phyloP scores from a whole-genome alignment of 768 basidiomycete genomes.

The Mycena crocata region DNA sequence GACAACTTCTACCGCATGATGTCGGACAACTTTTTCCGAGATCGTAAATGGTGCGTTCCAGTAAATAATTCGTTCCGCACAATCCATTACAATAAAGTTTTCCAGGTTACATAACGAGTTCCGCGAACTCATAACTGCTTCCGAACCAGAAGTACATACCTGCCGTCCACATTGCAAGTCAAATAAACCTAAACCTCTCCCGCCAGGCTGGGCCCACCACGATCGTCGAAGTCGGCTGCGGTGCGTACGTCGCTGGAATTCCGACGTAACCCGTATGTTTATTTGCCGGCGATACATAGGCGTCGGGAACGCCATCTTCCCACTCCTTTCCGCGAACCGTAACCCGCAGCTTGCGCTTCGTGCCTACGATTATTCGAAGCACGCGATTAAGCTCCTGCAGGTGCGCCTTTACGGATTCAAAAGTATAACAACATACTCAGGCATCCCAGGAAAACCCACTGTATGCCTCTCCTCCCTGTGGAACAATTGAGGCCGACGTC shows the following conservation, averaged over 20 bases:
- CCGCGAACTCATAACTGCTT: conserved; percentile 82
- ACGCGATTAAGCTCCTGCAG: conserved; percentile 92
- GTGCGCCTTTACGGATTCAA: no score
- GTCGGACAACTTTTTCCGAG: conserved; percentile 90
- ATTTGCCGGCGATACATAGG: conserved; percentile 56
- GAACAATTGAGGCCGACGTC: conserved; percentile 81
- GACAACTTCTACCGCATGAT: conserved; percentile 94
- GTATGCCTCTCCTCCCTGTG: conserved; percentile 74
- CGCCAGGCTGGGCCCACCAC: conserved; percentile 78
- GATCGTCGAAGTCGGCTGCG: conserved; percentile 93
- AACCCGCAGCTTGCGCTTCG: conserved; percentile 81
- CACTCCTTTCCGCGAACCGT: conserved; percentile 82
- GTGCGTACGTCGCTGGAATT: conserved; percentile 56
- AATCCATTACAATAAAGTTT: no score
- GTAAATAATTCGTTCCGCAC: not conserved
- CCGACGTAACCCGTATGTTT: not conserved
- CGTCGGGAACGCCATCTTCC: conserved; percentile 95
- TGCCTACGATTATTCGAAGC: conserved; percentile 92
- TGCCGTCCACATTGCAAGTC: conserved; percentile 1
- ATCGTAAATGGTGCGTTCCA: conserved; percentile 82
- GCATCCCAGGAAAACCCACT: conserved; percentile 80
- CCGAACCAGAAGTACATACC: conserved; percentile 67
- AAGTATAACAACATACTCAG: no score
- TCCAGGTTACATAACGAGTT: conserved; percentile 98
- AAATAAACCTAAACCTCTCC: no score